Conservation (phyloP, 768 basidiomycete genomes). For the Boletellus ananas region DNA sequence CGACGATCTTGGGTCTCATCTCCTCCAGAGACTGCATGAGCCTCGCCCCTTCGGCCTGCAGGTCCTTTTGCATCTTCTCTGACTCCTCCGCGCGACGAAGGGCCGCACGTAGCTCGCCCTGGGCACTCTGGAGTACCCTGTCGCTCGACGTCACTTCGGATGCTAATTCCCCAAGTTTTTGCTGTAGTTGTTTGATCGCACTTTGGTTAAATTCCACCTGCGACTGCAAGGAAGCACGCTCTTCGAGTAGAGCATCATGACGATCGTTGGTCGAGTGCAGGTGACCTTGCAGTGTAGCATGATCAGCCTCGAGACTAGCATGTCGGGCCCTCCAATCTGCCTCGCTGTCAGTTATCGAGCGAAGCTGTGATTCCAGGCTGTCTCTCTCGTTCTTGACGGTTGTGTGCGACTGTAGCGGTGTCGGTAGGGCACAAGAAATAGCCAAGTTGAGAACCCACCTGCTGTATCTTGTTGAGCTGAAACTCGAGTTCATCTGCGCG, state of each 20-base stretch:
- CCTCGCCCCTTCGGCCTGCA: constrained; percentile 74
- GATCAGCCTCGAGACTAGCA: constrained; percentile 42
- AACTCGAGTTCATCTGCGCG: constrained; percentile 82
- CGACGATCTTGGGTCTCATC: constrained; percentile 81
- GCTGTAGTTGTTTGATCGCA: constrained; percentile 50
- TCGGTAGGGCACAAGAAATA: neutral
- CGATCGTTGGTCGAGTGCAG: constrained; percentile 44
- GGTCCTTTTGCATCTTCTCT: constrained; percentile 63
- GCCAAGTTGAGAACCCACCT: constrained; percentile 42
- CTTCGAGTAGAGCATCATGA: constrained; percentile 44
- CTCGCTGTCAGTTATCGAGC: constrained; percentile 40
- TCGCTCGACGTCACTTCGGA: constrained; percentile 50
- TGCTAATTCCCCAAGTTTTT: constrained; percentile 53
- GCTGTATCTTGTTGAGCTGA: constrained; percentile 73
- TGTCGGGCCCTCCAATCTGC: constrained; percentile 47
- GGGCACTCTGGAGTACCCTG: constrained; percentile 55
- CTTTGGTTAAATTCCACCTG: constrained; percentile 45
- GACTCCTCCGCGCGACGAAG: constrained; percentile 70
- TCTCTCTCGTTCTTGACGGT: constrained; percentile 63
- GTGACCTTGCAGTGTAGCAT: constrained; percentile 38
- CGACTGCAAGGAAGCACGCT: constrained; percentile 47
- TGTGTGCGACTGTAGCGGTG: constrained; percentile 44
- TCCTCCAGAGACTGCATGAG: constrained; percentile 81
- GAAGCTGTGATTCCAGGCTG: constrained; percentile 45
- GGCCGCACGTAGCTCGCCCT: constrained; percentile 63